Percentiles rank a stretch among this genome's conserved stretches.
phyloP scores from a whole-genome alignment of 2,329 filamentous ascomycete species.

The Xylaria sp. region DNA sequence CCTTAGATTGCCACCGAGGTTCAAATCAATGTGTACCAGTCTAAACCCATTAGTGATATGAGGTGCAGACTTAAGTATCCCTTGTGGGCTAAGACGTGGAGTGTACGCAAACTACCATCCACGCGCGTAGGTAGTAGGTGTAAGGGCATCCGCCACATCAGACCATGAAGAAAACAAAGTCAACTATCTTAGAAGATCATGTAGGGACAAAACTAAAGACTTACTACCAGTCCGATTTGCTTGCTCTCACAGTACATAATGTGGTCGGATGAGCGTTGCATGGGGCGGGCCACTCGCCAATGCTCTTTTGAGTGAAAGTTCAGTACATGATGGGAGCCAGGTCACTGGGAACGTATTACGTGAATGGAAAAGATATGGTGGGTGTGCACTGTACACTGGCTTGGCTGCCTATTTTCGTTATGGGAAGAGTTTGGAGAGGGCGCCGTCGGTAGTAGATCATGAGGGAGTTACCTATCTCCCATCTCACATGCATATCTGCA shows the following conservation, averaged over 20 bases:
- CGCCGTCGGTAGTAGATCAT: conserved; percentile 13
- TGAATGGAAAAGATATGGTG: conserved; percentile 19
- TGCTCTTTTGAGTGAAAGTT: conserved; percentile 26
- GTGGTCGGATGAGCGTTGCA: conserved; percentile 30
- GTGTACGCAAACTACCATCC: neutral
- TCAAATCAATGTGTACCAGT: neutral
- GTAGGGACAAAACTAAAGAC: conserved; percentile 28
- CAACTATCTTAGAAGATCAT: conserved; percentile 26
- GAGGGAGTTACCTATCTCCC: conserved; percentile 22
- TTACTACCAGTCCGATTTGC: conserved; percentile 32
- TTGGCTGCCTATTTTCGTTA: conserved; percentile 17
- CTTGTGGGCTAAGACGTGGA: conserved; percentile 1
- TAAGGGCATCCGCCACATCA: conserved; percentile 45
- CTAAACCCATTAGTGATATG: conserved; percentile 10
- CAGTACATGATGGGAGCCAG: conserved; percentile 34
- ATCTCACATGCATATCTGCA: conserved; percentile 40
- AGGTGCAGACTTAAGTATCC: conserved; percentile 6
- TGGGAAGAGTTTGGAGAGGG: conserved; percentile 15
- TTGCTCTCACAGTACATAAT: conserved; percentile 16
- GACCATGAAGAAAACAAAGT: conserved; percentile 41
- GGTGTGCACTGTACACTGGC: conserved; percentile 11
- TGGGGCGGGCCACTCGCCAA: conserved; percentile 25
- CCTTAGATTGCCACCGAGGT: too few species aligned
- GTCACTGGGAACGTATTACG: conserved; percentile 31
- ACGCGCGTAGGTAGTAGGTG: conserved; percentile 25